Conservation (phyloP, 768 basidiomycete species). For the Leccinum barrowsii region DNA sequence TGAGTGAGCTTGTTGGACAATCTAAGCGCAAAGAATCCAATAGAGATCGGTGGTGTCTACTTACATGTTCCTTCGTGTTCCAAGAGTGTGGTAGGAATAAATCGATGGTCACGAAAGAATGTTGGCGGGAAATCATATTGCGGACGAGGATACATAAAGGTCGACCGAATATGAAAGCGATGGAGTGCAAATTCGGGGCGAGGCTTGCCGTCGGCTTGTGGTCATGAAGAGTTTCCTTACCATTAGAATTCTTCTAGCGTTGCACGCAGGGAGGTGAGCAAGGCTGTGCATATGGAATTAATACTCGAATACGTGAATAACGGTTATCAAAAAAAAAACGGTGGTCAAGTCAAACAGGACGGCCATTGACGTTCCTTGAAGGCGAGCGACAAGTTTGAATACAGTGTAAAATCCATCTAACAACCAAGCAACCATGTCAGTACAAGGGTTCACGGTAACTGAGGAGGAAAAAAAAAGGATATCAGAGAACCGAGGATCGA, state of each 20-base stretch:
- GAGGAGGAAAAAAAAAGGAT: not conserved
- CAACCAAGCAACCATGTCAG: conserved; percentile 7
- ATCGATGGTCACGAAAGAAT: not conserved
- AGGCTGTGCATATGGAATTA: conserved; percentile 12
- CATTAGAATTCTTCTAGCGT: not conserved
- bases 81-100: not conserved
- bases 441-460: not conserved
- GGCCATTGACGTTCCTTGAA: not conserved
- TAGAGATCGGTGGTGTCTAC: not conserved
- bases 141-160: not conserved
- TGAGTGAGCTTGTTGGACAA: not conserved
- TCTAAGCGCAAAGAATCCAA: not conserved
- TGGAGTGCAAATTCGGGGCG: not conserved
- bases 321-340: conserved; percentile 7
- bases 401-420: not conserved
- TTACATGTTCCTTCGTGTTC: not conserved
- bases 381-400: too few species aligned
- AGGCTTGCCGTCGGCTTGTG: not conserved
- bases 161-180: not conserved
- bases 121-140: not conserved
- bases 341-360: too few species aligned
- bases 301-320: conserved; percentile 18
- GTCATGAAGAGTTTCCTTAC: not conserved
- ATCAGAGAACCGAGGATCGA: conserved; percentile 36
- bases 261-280: not conserved